Evolutionary conservation across 2,329 filamentous ascomycete genomes (phyloP), one percentile per base, ranked within the genome.

Genomic region (Aspergillus bombycis): DNA sequence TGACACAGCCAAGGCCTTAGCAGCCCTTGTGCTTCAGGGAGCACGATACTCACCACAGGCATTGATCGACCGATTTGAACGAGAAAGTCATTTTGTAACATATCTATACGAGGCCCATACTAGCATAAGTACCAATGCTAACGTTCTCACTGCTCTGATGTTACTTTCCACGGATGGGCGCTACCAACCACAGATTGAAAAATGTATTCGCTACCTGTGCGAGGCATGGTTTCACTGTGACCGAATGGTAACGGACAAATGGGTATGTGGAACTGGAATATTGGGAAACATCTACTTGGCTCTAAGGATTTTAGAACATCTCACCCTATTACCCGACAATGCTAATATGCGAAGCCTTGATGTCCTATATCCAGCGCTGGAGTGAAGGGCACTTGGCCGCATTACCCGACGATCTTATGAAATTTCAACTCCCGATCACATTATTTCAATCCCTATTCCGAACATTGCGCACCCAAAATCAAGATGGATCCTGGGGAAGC

Each of bases 91-190:
- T 41, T 59, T 59, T 21, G 23, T 16, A 12, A 59, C 57, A 2
- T 59, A 59, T 50, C 30, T 28, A 14, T 50, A 50, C 10, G 43
- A 59, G 43, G 21, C 41, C 7, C 30, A 21, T 16, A 30, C n/a
- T 23, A 62, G 60, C 30, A 19, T 62, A 19, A 62, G 53, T 28
- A 57, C 54, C 1, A 62, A 62, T 53, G 60, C 60, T 7, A 43
- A 62, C 19, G 23, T 62, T 8, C 60, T 62, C 16, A 28, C 21
- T 9, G 30, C 53, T 5, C 43, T 62, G 11, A 16, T 57, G n/a
- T 41, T 30, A 14, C 26, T 56, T 8, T 56, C 59, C 4, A 19
- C 12, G 14, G 45, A 46, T 32, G 21, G 21, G 7, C 26, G 32
- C 28, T 62, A 58, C 36, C 43, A 41, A 6, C 14, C 43, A 9